These are phyloP conservation scores for Phlebopus sp. DNA, from an alignment of 1,284 basidiomycete genomes.

Conservation along the genomic window DNA sequence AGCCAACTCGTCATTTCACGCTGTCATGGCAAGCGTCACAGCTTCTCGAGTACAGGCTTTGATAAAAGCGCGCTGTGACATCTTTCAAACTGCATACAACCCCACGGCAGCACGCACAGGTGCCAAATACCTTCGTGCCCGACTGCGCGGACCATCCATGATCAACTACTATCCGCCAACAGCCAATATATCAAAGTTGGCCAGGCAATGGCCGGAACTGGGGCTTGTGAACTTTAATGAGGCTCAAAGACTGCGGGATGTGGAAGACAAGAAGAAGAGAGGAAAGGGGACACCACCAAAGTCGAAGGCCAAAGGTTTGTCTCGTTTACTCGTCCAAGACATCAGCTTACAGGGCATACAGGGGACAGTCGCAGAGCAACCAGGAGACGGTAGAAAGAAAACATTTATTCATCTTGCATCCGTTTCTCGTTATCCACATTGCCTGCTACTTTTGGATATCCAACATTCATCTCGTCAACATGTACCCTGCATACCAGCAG, in stretches of 20 bases:
- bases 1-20: neutral
- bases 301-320: constrained; percentile 64
- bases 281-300: constrained; percentile 81
- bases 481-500: constrained; percentile 17
- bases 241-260: constrained; percentile 61
- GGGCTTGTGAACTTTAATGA: constrained; percentile 64
- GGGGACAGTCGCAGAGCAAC: constrained; percentile 33
- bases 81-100: constrained; percentile 87
- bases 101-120: constrained; percentile 75
- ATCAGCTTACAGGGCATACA: constrained; percentile 10
- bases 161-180: constrained; percentile 70
- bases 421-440: neutral
- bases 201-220: constrained; percentile 50
- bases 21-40: constrained; percentile 27
- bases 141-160: constrained; percentile 77
- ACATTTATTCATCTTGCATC: neutral
- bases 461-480: constrained; percentile 18
- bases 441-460: neutral
- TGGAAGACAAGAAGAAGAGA: constrained; percentile 64
- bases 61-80: constrained; percentile 56
- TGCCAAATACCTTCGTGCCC: constrained; percentile 77
- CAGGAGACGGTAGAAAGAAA: constrained; percentile 19
- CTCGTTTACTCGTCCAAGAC: neutral
- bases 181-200: constrained; percentile 51
- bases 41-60: constrained; percentile 53